Evolutionary conservation across 306 rosid species (phyloP).

Genomic region (Inga oerstediana): DNA sequence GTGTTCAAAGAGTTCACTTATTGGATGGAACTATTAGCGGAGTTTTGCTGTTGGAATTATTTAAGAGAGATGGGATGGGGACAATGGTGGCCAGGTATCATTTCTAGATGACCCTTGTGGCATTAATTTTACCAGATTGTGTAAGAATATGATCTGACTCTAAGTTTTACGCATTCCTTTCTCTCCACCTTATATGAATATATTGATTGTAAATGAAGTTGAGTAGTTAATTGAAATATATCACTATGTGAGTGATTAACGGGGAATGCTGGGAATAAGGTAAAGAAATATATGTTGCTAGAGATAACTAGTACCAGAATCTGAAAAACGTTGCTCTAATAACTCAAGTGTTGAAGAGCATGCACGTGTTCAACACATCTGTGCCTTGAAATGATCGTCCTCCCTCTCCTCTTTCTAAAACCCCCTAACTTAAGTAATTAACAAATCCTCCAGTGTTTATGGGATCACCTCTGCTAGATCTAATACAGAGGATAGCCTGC

Average conservation of each 20-base stretch:
- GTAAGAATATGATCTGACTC: constrained; percentile 20
- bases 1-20: constrained; percentile 98
- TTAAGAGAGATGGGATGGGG: constrained; percentile 98
- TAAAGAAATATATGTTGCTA: background rate
- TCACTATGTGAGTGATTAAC: background rate
- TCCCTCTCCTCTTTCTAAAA: background rate
- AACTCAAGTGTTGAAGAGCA: constrained; percentile 1
- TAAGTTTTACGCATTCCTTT: constrained; percentile 22
- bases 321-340: background rate
- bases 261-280: background rate
- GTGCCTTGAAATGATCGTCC: constrained; percentile 2
- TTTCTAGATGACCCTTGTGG: background rate
- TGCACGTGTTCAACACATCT: background rate
- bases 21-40: constrained; percentile 93
- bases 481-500: background rate
- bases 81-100: constrained; percentile 97
- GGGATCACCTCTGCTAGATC: background rate
- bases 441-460: constrained; percentile 6
- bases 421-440: constrained; percentile 13
- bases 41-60: constrained; percentile 89
- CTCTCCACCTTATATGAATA: background rate
- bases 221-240: constrained; percentile 21
- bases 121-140: constrained; percentile 7
- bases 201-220: background rate
- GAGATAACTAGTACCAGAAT: background rate